Percentiles rank a stretch among this genome's conserved stretches.
phyloP scores from a whole-genome alignment of 140 eudicot genomes.

The Oenanthe javanica region DNA sequence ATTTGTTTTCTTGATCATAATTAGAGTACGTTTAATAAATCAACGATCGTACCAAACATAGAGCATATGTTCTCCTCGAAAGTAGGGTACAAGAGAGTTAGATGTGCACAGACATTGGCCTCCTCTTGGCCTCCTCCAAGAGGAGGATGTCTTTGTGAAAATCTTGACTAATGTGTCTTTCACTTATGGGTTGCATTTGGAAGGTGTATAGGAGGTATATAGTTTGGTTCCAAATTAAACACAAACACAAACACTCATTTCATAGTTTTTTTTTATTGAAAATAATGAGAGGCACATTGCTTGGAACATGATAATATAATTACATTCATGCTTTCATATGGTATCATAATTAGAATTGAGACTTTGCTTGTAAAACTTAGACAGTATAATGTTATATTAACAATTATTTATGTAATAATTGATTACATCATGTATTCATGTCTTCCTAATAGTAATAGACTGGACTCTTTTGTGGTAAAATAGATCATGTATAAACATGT shows the following conservation, averaged over 20 bases:
- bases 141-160: not conserved
- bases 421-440: not conserved
- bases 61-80: not conserved
- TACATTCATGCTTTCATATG: not conserved
- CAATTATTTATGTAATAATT: too few relatives aligned
- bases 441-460: not conserved
- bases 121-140: not conserved
- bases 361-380: not conserved
- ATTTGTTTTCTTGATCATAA: not conserved
- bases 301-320: not conserved
- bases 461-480: not conserved
- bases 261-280: not conserved
- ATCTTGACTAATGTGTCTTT: not conserved
- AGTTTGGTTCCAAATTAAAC: not conserved
- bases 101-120: not conserved
- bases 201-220: not conserved
- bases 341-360: not conserved
- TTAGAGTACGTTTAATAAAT: not conserved
- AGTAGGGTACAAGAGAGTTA: not conserved
- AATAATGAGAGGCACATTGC: too few relatives aligned
- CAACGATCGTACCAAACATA: not conserved
- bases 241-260: not conserved
- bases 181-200: not conserved
- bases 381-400: not conserved
- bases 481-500: not conserved